Base-by-base conservation (phyloP, 2,329 filamentous ascomycete genomes). In the Nothophoma quercina region DNA sequence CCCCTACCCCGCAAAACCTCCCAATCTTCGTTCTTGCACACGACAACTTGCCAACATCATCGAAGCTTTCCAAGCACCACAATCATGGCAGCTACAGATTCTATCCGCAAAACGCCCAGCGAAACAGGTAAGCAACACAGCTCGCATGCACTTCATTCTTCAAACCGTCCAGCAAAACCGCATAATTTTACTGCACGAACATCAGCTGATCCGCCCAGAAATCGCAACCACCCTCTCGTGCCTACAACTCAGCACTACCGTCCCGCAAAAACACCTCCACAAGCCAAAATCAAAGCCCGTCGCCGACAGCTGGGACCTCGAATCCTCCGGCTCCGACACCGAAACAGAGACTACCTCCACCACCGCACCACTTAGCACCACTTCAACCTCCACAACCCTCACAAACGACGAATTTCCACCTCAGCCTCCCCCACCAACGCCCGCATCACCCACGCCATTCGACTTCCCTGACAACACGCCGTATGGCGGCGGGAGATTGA, bases 241-340 rank as follows among this genome's bases (percentile, higher is more conserved):
- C 48, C 72, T 76, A 47, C 59, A 73, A 40, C 63, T 76, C 58
- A 67, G 63, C 42, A 67, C 71, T 47, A 70, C 62, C 50, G 44
- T 59, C 25, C 75, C 67, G 33, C 61, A 65, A 25, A 72, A 68
- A 50, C 59, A 64, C 26, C 58, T 65, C 4, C 56, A 67, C 35
- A 72, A 72, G 49, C 65, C 61, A 29, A 76, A 76, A 55, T 60
- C 66, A 46, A 67, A 66, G 39, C 64, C 75, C 15, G 77, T 88
- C 16, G 84, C 82, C 45, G 89, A 92, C 59, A 90, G 87, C 34
- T 93, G 89, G 89, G 89, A 92, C 75, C 88, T 95, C 64, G 89
- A 89, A 49, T 80, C 82, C 25, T 74, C 79, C 10, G 50, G 62
- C 38, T 70, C 65, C 3, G 68, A 71, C 47, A 71, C 71, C 34